Evolutionary conservation across 2,329 filamentous ascomycete genomes (phyloP).

Genomic region (Cryphonectria parasitica): DNA sequence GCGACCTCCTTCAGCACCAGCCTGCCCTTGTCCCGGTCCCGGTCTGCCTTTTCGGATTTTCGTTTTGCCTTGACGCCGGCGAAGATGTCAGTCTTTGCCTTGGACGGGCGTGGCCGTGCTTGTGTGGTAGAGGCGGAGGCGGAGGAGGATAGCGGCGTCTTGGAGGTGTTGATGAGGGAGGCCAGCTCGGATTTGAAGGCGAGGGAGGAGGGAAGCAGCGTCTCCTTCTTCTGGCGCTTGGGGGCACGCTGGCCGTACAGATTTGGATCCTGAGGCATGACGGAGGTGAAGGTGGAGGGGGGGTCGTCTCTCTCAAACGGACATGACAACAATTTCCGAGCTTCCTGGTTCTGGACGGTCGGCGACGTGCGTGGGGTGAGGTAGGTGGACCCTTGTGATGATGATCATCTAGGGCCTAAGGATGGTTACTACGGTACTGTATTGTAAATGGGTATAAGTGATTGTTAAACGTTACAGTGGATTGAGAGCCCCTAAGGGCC

Average conservation of each 20-base stretch:
- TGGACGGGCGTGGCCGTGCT: conserved; percentile 57
- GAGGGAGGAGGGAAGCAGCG: conserved; percentile 72
- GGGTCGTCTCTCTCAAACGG: no score
- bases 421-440: neutral
- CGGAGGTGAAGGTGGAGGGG: conserved; percentile 20
- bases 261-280: conserved; percentile 67
- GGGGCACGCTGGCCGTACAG: conserved; percentile 77
- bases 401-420: neutral
- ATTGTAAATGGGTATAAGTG: neutral
- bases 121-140: conserved; percentile 44
- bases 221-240: conserved; percentile 71
- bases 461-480: neutral
- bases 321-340: neutral
- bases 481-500: neutral
- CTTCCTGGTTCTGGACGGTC: neutral
- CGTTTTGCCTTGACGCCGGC: conserved; percentile 49
- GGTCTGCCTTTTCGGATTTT: conserved; percentile 61
- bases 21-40: conserved; percentile 54
- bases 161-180: conserved; percentile 69
- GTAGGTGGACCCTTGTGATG: neutral
- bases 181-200: conserved; percentile 89
- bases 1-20: conserved; percentile 56
- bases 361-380: conserved; percentile 10
- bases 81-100: conserved; percentile 72
- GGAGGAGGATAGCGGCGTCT: conserved; percentile 44